These are phyloP conservation scores for Aspergillus sp. DNA, from an alignment of 2,329 filamentous ascomycete genomes.

Conservation along the genomic window DNA sequence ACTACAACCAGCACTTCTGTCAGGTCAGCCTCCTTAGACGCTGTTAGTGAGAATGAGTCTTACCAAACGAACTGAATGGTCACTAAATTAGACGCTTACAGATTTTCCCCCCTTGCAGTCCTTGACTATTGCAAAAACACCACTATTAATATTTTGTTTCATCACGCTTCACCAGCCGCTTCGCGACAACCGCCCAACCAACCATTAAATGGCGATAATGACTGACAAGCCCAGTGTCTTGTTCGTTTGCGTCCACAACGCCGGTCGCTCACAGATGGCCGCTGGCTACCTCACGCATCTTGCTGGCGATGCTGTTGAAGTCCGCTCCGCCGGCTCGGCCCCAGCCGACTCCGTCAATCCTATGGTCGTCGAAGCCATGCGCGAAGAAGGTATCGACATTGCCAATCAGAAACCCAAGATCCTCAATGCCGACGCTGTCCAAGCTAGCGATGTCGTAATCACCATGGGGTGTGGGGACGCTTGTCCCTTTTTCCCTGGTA, in stretches of 20 bases:
- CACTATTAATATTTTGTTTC: not conserved
- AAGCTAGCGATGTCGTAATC: conserved; percentile 26
- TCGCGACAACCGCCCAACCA: too few species aligned
- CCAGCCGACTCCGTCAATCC: conserved; percentile 27
- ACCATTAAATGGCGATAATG: not conserved
- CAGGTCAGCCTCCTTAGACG: not conserved
- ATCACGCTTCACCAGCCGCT: not conserved
- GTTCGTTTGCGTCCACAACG: conserved; percentile 30
- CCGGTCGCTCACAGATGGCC: conserved; percentile 30
- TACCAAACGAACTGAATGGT: not conserved
- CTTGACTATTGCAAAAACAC: not conserved
- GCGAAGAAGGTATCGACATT: conserved; percentile 28
- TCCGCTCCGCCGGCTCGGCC: conserved; percentile 27
- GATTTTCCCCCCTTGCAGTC: not conserved
- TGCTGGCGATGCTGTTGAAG: conserved; percentile 19
- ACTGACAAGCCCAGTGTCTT: conserved; percentile 23
- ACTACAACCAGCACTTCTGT: not conserved
- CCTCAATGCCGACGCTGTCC: conserved; percentile 21
- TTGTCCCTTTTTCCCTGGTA: conserved; percentile 29
- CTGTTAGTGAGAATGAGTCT: conserved; percentile 1
- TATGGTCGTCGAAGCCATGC: conserved; percentile 25
- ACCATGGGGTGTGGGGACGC: conserved; percentile 30
- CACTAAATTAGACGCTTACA: not conserved
- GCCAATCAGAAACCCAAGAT: conserved; percentile 25
- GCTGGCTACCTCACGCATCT: conserved; percentile 16